A percentile compares a stretch with the other conserved stretches of the same genome.
phyloP scores from a whole-genome alignment of 306 rosid genomes.

The Rosa lucieae region DNA sequence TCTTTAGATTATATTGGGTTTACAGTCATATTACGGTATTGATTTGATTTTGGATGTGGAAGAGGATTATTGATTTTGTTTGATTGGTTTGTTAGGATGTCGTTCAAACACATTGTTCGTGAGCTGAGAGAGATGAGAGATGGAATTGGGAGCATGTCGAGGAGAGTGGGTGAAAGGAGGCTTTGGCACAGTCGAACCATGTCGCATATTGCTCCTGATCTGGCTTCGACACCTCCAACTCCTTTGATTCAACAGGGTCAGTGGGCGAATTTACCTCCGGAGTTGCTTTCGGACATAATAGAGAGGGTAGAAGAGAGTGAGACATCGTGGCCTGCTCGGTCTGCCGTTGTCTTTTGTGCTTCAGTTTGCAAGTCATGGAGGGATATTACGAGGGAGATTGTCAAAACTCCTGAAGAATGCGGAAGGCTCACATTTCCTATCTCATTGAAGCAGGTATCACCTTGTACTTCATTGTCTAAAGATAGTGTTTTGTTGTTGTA shows the following conservation, averaged over 20 bases:
- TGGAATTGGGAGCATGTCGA: conserved; percentile 66
- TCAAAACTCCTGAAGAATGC: conserved; percentile 76
- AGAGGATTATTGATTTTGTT: conserved; percentile 33
- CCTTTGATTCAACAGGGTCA: conserved; percentile 47
- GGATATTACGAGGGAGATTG: conserved; percentile 60
- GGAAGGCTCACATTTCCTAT: conserved; percentile 87
- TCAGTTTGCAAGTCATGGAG: conserved; percentile 91
- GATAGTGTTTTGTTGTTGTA: conserved; percentile 1
- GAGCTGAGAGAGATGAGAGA: conserved; percentile 72
- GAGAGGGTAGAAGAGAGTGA: conserved; percentile 82
- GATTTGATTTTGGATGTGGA: conserved; percentile 15
- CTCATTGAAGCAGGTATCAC: conserved; percentile 84
- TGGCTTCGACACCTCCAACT: conserved; percentile 26
- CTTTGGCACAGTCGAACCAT: conserved; percentile 53
- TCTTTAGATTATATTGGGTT: background rate
- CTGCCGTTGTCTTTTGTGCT: conserved; percentile 60
- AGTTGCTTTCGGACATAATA: conserved; percentile 75
- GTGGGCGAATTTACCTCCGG: conserved; percentile 79
- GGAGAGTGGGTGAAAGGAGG: conserved; percentile 55
- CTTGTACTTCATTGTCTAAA: background rate
- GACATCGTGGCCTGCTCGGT: conserved; percentile 75
- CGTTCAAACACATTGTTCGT: conserved; percentile 62
- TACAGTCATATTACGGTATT: background rate
- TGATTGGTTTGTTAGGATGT: conserved; percentile 45
- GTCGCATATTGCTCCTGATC: conserved; percentile 75